Evolutionary conservation across 225 moss, liverwort and hornwort genomes (phyloP), one percentile per base, ranked within the genome.

Genomic region (Pseudisothecium myosuroides): DNA sequence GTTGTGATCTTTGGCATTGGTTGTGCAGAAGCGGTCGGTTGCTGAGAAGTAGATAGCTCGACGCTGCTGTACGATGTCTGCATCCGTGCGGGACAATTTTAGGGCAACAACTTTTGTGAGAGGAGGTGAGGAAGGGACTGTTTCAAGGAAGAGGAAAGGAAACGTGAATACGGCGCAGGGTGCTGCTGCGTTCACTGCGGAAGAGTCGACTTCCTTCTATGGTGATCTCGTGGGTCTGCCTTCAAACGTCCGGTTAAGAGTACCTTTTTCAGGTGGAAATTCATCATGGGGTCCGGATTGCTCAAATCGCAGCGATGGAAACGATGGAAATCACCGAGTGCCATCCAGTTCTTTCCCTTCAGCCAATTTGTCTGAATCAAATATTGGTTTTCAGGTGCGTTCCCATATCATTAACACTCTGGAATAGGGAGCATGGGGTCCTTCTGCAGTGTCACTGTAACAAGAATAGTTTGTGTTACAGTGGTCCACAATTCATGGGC

Each of bases 341-440:
- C 82, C 87, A 67, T 88, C 87, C 36, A 65, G 45, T 32, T 88
- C 90, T 83, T 59, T 73, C 66, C 66, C 84, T 84, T 65, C 81
- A 49, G 82, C 55, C 67, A 91, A 92, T 82, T 84, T 94, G 77
- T 58, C 85, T 39, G 89, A 91, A 91, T 91, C 92, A 64, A 91
- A 92, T 89, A 87, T 94, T 89, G 94, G 94, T 68, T 93, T 92
- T 75, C 89, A 91, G 92, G 91, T 92, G 74, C 43, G 85, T 91
- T 64, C 64, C 68, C 68, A 26, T 37, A 36, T 50, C 66, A 50
- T 45, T 81, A 81, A 45, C 14, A 45, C 32, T 45, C 81, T 45
- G 45, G 43, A 81, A 22, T 81, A 62, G 81, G 43, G 61, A 81
- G 60, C 31, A 31, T 19, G 28, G 41, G 43, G 81, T 81, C 45